Percentiles rank a stretch among this genome's conserved stretches.
Conservation (phyloP, 1,284 basidiomycete genomes). For the Melanopsichium pennsylvanicum region DNA sequence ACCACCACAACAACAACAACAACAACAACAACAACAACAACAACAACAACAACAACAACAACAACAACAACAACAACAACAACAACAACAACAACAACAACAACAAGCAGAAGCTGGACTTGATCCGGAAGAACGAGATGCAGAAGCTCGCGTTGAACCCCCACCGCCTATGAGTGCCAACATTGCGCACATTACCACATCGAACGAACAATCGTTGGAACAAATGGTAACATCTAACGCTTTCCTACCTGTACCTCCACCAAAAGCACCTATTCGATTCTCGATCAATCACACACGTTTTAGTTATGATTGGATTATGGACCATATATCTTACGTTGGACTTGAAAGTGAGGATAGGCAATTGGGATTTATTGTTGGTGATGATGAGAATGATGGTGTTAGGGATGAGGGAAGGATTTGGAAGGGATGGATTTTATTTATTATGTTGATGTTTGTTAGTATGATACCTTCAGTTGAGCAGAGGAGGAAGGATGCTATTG, state of each 20-base stretch:
- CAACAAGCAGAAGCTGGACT: too few relatives aligned
- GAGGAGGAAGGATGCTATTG: slow-evolving; percentile 41
- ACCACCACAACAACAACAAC: not conserved
- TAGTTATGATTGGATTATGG: slow-evolving; percentile 40
- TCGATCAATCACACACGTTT: slow-evolving; percentile 11
- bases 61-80: too few relatives aligned
- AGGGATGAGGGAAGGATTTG: not conserved
- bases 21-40: not conserved
- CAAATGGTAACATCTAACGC: slow-evolving; percentile 14
- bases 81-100: too few relatives aligned
- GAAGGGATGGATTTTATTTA: slow-evolving; percentile 24
- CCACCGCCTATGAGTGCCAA: slow-evolving; percentile 15
- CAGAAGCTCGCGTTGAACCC: too few relatives aligned
- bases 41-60: too few relatives aligned
- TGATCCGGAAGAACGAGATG: too few relatives aligned
- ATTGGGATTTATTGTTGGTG: slow-evolving; percentile 37
- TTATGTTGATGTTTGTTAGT: slow-evolving; percentile 41
- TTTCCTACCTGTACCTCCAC: slow-evolving; percentile 22
- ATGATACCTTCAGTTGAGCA: slow-evolving; percentile 51
- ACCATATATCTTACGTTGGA: slow-evolving; percentile 39
- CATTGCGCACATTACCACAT: slow-evolving; percentile 11
- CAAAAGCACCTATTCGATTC: slow-evolving; percentile 25
- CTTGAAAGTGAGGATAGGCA: slow-evolving; percentile 46
- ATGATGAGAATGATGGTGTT: too few relatives aligned
- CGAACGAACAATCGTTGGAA: slow-evolving; percentile 18